Evolutionary conservation across 1,284 basidiomycete species (phyloP).

Genomic region (Tremellales sp.): DNA sequence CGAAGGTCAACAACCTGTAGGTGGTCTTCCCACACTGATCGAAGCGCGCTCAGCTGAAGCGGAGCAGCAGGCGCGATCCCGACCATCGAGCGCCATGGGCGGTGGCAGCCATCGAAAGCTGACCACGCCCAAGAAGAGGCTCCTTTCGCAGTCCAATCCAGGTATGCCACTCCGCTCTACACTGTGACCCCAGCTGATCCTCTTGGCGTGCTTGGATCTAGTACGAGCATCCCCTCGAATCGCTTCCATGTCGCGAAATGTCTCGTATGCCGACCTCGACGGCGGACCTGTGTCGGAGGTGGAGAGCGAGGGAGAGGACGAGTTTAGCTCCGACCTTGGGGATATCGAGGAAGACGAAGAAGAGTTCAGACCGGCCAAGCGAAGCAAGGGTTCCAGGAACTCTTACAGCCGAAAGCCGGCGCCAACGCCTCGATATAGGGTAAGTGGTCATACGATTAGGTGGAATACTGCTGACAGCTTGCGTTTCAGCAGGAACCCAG

Average conservation of each 20-base stretch:
- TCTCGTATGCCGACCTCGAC: slow-evolving; percentile 41
- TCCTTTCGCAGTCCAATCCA: slow-evolving; percentile 21
- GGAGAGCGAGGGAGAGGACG: slow-evolving; percentile 18
- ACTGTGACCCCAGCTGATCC: not conserved
- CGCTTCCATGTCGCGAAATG: slow-evolving; percentile 33
- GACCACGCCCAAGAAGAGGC: slow-evolving; percentile 25
- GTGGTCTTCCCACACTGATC: slow-evolving; percentile 10
- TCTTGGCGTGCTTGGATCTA: slow-evolving; percentile 4
- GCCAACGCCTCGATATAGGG: slow-evolving; percentile 12
- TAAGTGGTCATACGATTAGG: slow-evolving; percentile 5
- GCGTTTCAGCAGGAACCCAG: slow-evolving; percentile 1
- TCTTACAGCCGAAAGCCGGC: slow-evolving; percentile 15
- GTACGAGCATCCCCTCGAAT: slow-evolving; percentile 40
- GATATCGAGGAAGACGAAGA: slow-evolving; percentile 32
- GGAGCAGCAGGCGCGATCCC: slow-evolving; percentile 10
- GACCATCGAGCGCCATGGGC: slow-evolving; percentile 7
- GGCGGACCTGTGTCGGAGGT: slow-evolving; percentile 20
- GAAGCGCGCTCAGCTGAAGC: slow-evolving; percentile 8
- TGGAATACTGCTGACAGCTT: not conserved
- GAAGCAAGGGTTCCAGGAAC: slow-evolving; percentile 18
- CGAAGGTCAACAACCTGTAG: slow-evolving; percentile 16
- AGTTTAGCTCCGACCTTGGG: slow-evolving; percentile 20
- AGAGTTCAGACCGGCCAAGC: slow-evolving; percentile 35
- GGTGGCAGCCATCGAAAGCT: slow-evolving; percentile 14
- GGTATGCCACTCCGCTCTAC: slow-evolving; percentile 14